Base-by-base conservation (phyloP, 441 rosid species). In the Bocquillonia castaneifolia region DNA sequence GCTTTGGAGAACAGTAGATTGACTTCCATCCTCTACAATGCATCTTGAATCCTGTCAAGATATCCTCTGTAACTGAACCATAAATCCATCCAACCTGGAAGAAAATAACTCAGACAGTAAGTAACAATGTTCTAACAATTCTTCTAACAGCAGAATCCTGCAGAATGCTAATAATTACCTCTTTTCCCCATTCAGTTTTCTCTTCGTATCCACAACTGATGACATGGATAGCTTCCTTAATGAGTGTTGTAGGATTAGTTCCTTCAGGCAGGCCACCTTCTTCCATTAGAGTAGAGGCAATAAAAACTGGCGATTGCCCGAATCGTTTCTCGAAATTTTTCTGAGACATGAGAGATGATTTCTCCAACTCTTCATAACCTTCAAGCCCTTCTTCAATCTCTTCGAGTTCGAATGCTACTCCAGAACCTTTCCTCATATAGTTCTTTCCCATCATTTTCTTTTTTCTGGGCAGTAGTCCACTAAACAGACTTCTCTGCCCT, bases 151-250 rank as follows among this genome's bases (percentile, higher is more conserved):
- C 28, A 45, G 44, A 31, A 20, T 10, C 15, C 15, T 32, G 7
- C 44, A 60, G 50, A 39, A 47, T 23, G 51, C 34, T 45, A 25
- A n/a, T n/a, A n/a, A 70, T 80, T 74, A 84, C 98, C 92, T 93
- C 97, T 85, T 91, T 91, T 66, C 97, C 98, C 98, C 98, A 91
- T 66, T 93, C 97, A 3, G 97, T 91, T 69, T 93, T 90, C 72
- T 93, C 98, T 80, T 93, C 96, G 10, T 90, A 93, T 6, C 97
- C 91, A 44, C 85, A 80, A 73, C 98, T 90, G 53, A 93, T 93
- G 39, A 89, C 97, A 80, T 93, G 98, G 75, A 93, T 88, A 20
- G 97, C 97, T 74, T 93, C 97, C 68, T 90, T 93, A 45, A 93
- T 78, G 76, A 88, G 80, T 14, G 93, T 80, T 68, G 86, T 64